Evolutionary conservation across 2,329 filamentous ascomycete species (phyloP).

Genomic region (Penicillium expansum): DNA sequence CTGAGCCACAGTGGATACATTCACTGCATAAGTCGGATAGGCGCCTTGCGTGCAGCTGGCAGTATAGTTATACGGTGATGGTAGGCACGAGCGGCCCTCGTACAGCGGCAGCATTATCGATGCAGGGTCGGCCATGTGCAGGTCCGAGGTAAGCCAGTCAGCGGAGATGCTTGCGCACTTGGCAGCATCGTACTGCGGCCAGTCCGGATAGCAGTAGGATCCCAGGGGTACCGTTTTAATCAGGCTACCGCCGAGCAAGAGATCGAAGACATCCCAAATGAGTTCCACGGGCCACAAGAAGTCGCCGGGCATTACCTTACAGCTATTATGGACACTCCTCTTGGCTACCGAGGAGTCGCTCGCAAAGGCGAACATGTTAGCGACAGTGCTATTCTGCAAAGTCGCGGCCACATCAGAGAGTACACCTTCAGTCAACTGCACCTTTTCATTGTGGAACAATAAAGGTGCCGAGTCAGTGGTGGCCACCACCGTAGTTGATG

Average conservation of each 20-base stretch:
- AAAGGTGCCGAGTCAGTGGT: background rate
- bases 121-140: constrained; percentile 18
- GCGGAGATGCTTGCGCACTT: constrained; percentile 30
- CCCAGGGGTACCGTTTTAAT: constrained; percentile 35
- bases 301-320: constrained; percentile 26
- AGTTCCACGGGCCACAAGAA: constrained; percentile 15
- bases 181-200: constrained; percentile 31
- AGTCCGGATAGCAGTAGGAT: constrained; percentile 35
- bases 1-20: constrained; percentile 30
- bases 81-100: constrained; percentile 22
- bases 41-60: constrained; percentile 26
- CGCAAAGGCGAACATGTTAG: constrained; percentile 37
- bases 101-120: constrained; percentile 23
- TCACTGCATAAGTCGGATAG: constrained; percentile 32
- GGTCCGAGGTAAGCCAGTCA: constrained; percentile 26
- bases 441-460: constrained; percentile 20
- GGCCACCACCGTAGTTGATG: constrained; percentile 5
- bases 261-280: constrained; percentile 34
- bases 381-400: constrained; percentile 26
- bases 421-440: constrained; percentile 38
- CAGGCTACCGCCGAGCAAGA: constrained; percentile 35
- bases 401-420: constrained; percentile 33
- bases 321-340: constrained; percentile 42
- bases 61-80: constrained; percentile 11
- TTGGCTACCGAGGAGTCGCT: constrained; percentile 1